Base-by-base conservation (phyloP, 371 early-diverging fungal species). In the Rhizopus microsporus region DNA sequence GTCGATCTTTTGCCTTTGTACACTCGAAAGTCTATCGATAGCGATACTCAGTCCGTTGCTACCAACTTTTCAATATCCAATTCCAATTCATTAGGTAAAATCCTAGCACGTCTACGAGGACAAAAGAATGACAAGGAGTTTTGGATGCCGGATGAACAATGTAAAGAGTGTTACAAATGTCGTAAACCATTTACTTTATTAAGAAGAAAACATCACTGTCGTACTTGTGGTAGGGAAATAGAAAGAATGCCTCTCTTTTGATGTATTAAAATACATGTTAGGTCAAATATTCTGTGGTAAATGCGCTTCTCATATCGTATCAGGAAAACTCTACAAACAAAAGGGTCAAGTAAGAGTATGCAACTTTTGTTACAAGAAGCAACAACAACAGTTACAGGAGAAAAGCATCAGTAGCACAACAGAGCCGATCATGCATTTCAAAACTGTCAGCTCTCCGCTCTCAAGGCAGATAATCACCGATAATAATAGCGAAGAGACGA, bases 81-180 rank as follows among this genome's bases (percentile, higher is more conserved):
- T 40, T 76, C 82, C 9, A 84, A 85, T 57, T 87, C 87, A 2
- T 54, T 84, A 7, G 76, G 79, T 10, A 74, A 72, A 33, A 79
- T 84, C 33, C 71, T 87, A 13, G 78, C 85, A 33, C 67, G 84
- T 6, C 60, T 86, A 5, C 65, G 86, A 53, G 88, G 86, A 3
- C 86, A 86, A 43, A 85, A 85, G 8, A 77, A 68, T 33, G 86
- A 81, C 60, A 84, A 82, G 60, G 88, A 88, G 48, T 90, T 87
- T 62, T 92, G 93, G 93, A 93, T 93, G 91, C 81, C 86, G 33
- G 93, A 93, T 63, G 93, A 92, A 45, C 81, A 82, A 45, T 86
- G 86, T 56, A 88, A 88, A 59, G 89, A 89, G 63, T 94, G 94
- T 68, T 93, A 89, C 74, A 87, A 90, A 16, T 94, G 94, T 68